These are phyloP conservation scores for Magnolia sinica DNA, from an alignment of 164 flowering plant species.

Conservation along the genomic window DNA sequence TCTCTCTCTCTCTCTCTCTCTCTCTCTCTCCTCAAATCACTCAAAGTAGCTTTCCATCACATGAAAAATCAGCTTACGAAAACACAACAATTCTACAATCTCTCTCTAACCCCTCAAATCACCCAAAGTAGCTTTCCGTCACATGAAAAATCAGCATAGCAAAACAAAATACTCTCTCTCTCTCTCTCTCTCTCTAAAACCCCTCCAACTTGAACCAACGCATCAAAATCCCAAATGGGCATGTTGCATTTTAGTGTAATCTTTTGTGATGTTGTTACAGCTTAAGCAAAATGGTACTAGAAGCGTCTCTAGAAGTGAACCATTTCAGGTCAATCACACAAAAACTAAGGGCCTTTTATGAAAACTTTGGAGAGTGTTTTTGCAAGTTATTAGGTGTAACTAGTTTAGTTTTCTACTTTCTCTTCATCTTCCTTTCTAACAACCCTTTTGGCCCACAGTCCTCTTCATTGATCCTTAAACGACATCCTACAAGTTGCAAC, in stretches of 20 bases:
- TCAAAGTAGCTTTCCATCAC: not conserved
- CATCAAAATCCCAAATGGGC: no score
- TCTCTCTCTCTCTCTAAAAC: not conserved
- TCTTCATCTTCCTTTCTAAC: conserved; percentile 16
- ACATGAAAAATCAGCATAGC: not conserved
- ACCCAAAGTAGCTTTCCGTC: not conserved
- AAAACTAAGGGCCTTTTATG: not conserved
- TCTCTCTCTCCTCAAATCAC: no score
- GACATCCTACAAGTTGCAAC: not conserved
- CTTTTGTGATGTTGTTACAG: no score
- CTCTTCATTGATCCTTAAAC: conserved; percentile 2
- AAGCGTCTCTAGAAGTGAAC: not conserved
- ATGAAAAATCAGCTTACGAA: not conserved
- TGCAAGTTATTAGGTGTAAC: conserved; percentile 20
- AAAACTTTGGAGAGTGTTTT: not conserved
- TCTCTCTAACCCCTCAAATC: no score
- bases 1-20: no score
- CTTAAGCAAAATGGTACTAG: not conserved
- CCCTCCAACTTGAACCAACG: no score
- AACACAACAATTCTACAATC: not conserved
- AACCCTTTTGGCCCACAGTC: conserved; percentile 2
- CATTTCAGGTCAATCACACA: not conserved
- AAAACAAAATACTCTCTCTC: not conserved
- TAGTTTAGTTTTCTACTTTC: conserved; percentile 13
- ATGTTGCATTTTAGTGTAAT: no score